These are phyloP conservation scores for Colletotrichum shisoi DNA, from an alignment of 2,329 filamentous ascomycete species.

Conservation along the genomic window DNA sequence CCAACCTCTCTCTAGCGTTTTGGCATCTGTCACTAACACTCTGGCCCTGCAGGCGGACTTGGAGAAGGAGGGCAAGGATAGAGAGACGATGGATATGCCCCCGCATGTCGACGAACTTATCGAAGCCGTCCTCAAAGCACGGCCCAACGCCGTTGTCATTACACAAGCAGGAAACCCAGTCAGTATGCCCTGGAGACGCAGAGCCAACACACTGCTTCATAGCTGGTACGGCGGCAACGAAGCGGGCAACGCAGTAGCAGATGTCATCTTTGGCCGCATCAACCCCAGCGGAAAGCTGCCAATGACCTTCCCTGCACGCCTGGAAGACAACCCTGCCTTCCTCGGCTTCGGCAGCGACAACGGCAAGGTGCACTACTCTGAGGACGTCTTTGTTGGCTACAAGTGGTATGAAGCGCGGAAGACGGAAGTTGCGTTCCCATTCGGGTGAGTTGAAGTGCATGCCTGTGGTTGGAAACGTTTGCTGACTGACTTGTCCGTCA, in stretches of 20 bases:
- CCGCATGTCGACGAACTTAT: constrained; percentile 73
- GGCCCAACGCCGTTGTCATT: constrained; percentile 71
- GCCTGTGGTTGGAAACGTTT: too few species aligned
- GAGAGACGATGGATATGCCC: constrained; percentile 76
- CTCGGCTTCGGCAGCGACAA: constrained; percentile 72
- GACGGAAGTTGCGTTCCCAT: constrained; percentile 68
- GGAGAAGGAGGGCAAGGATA: constrained; percentile 76
- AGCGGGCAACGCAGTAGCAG: constrained; percentile 75
- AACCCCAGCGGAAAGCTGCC: constrained; percentile 80
- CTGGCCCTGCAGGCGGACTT: constrained; percentile 58
- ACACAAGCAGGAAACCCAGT: constrained; percentile 75
- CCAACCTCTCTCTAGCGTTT: background rate
- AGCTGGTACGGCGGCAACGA: constrained; percentile 82
- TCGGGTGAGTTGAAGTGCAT: constrained; percentile 51
- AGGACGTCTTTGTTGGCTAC: constrained; percentile 77
- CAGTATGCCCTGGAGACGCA: constrained; percentile 66
- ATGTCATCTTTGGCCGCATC: constrained; percentile 71
- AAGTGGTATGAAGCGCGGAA: constrained; percentile 72
- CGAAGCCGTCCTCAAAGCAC: constrained; percentile 67
- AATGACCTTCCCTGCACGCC: constrained; percentile 70
- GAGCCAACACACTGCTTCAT: constrained; percentile 65
- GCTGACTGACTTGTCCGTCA: background rate
- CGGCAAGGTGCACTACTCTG: constrained; percentile 71
- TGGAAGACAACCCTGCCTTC: constrained; percentile 74
- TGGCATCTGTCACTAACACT: background rate